Evolutionary conservation across 495 filamentous ascomycete genomes (phyloP).

Genomic region (Astrothelium subdiscretum): DNA sequence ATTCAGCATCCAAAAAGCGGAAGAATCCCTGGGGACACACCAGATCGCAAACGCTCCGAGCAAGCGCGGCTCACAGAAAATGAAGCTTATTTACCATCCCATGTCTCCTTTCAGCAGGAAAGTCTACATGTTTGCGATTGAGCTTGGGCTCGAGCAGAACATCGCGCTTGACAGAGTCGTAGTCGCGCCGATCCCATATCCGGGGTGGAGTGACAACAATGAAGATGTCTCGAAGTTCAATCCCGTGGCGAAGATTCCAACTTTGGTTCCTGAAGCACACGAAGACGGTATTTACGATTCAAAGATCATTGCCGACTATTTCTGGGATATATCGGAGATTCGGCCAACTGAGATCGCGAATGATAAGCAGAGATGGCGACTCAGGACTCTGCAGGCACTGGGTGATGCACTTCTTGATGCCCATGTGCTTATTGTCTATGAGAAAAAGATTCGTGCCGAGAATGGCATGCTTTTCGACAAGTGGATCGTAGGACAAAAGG

Average conservation of each 20-base stretch:
- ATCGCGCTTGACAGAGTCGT: constrained; percentile 93
- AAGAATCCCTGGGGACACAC: not conserved
- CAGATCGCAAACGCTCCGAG: not conserved
- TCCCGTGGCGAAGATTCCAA: not conserved
- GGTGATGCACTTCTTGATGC: constrained; percentile 15
- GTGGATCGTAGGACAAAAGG: constrained; percentile 12
- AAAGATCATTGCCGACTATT: not conserved
- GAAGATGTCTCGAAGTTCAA: not conserved
- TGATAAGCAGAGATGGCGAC: constrained; percentile 4
- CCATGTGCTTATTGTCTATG: constrained; percentile 7
- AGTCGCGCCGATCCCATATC: constrained; percentile 49
- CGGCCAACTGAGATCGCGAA: not conserved
- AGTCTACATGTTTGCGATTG: constrained; percentile 36
- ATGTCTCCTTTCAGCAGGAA: constrained; percentile 9
- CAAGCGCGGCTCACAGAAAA: not conserved
- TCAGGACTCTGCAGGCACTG: constrained; percentile 8
- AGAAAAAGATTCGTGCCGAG: constrained; percentile 7
- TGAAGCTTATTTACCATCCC: constrained; percentile 13
- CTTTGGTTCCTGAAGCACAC: not conserved
- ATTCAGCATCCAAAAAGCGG: constrained; percentile 35
- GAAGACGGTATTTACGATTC: not conserved
- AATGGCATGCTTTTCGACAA: constrained; percentile 5
- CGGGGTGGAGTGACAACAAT: not conserved
- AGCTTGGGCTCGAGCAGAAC: constrained; percentile 94
- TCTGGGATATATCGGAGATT: not conserved